Evolutionary conservation across 495 filamentous ascomycete species (phyloP).

Genomic region (Penicillium arizonense): DNA sequence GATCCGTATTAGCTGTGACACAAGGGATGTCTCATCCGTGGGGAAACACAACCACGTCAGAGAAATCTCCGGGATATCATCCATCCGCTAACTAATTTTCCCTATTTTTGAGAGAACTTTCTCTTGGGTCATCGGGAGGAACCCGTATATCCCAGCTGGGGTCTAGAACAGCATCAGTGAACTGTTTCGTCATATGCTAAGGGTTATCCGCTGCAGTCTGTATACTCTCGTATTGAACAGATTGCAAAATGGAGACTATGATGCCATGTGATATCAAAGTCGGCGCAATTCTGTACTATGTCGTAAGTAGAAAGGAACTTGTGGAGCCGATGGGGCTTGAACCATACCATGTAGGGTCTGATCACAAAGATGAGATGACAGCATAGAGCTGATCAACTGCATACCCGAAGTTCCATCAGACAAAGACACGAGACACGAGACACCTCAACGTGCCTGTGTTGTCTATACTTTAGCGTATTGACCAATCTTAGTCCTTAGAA

Average conservation of each 20-base stretch:
- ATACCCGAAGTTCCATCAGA: too few relatives aligned
- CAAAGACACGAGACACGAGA: too few relatives aligned
- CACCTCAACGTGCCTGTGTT: too few relatives aligned
- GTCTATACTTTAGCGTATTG: too few relatives aligned
- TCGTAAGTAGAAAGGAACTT: slow-evolving; percentile 4
- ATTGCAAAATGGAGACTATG: background rate
- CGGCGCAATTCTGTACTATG: background rate
- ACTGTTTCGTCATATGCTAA: background rate
- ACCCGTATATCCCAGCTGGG: background rate
- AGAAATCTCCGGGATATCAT: background rate
- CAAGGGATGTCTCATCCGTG: background rate
- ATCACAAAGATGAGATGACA: background rate
- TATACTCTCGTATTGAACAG: background rate
- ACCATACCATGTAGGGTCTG: slow-evolving; percentile 4
- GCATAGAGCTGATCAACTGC: background rate
- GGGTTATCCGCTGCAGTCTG: background rate
- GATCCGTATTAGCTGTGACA: background rate
- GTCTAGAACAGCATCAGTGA: background rate
- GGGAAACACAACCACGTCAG: background rate
- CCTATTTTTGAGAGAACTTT: background rate
- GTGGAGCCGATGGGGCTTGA: slow-evolving; percentile 5
- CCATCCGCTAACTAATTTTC: background rate
- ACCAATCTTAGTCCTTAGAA: too few relatives aligned
- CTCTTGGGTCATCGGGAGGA: background rate
- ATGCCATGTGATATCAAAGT: slow-evolving; percentile 12